Conservation (phyloP, 768 basidiomycete species). For the Termitomyces sp. region DNA sequence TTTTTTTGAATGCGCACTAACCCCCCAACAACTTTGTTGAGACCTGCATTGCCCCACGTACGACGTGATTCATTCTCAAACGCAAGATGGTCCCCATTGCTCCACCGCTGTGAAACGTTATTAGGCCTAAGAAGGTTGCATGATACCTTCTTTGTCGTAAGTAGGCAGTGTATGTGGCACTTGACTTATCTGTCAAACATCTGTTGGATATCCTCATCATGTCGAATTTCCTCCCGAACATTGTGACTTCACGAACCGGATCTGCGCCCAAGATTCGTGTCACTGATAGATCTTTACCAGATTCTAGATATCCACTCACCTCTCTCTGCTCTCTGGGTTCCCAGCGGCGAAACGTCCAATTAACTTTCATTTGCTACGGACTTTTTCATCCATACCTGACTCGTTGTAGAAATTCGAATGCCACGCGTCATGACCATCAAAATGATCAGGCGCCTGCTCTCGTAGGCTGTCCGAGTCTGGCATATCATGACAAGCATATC, state of each 20-base stretch:
- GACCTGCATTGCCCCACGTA: background rate
- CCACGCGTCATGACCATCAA: background rate
- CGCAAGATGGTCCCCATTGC: background rate
- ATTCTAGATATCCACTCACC: background rate
- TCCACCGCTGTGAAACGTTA: background rate
- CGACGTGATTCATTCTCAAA: background rate
- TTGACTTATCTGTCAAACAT: background rate
- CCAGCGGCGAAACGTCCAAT: background rate
- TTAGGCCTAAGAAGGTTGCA: background rate
- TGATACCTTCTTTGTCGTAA: background rate
- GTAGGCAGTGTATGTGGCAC: background rate
- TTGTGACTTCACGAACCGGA: background rate
- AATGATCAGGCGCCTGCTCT: background rate
- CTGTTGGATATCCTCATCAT: background rate
- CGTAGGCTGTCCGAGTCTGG: too few species aligned
- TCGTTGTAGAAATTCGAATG: background rate
- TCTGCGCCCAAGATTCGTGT: background rate
- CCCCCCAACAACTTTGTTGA: background rate
- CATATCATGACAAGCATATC: too few species aligned
- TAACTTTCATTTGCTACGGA: too few species aligned
- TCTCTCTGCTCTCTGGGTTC: too few species aligned
- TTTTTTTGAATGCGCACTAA: background rate
- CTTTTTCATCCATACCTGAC: background rate
- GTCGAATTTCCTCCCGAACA: background rate
- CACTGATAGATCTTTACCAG: background rate